A percentile compares a stretch with the other conserved stretches of the same genome.
Evolutionary conservation across 306 rosid genomes (phyloP).

Genomic region (Fagus crenata): DNA sequence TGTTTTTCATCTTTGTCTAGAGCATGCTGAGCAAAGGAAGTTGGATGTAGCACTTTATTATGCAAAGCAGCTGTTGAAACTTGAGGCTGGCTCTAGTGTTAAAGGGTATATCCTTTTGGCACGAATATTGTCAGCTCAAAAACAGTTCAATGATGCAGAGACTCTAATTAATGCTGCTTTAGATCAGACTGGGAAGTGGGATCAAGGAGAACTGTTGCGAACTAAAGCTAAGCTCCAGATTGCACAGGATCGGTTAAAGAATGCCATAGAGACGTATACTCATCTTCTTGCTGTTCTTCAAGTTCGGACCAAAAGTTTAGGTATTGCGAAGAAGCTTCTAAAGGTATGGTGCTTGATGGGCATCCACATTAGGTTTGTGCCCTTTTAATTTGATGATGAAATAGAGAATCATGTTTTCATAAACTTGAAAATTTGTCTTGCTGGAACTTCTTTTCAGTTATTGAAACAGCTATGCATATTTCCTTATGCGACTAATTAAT

Average conservation of each 20-base stretch:
- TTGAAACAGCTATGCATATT: neutral
- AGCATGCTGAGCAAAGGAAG: constrained; percentile 84
- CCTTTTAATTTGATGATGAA: neutral
- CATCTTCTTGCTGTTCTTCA: constrained; percentile 84
- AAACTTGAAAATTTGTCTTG: neutral
- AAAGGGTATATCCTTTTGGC: constrained; percentile 62
- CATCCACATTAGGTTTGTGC: neutral
- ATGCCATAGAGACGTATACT: constrained; percentile 65
- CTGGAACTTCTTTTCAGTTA: neutral
- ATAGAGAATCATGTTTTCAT: neutral
- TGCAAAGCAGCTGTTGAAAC: constrained; percentile 62
- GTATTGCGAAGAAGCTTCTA: constrained; percentile 48
- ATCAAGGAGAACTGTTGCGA: constrained; percentile 78
- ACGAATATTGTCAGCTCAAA: constrained; percentile 78
- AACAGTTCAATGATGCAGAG: constrained; percentile 71
- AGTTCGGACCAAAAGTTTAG: constrained; percentile 59
- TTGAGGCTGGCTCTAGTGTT: constrained; percentile 74
- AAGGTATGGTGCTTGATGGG: constrained; percentile 45
- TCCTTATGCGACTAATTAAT: neutral
- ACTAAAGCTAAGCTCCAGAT: constrained; percentile 83
- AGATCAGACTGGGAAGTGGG: constrained; percentile 88
- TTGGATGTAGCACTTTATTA: constrained; percentile 61
- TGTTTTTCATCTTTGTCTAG: constrained; percentile 74
- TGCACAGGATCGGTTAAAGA: constrained; percentile 73
- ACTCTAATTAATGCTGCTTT: constrained; percentile 73